phyloP scores from a whole-genome alignment of 768 basidiomycete species.

The Mycena vitilis region DNA sequence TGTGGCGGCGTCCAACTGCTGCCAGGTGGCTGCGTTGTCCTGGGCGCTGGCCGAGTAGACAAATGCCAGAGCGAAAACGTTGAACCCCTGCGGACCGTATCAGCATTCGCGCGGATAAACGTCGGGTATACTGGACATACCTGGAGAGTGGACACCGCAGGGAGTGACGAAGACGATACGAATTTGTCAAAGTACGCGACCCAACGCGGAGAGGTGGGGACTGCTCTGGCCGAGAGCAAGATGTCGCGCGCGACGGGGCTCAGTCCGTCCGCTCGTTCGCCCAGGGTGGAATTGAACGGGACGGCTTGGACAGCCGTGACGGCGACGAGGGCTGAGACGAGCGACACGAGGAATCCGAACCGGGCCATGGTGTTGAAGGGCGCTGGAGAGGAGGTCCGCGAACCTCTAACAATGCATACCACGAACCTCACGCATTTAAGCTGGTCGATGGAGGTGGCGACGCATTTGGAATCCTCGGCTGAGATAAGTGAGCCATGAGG shows the following conservation, averaged over 20 bases:
- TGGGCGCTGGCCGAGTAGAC: constrained; percentile 19
- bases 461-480: no score
- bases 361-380: constrained; percentile 15
- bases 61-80: constrained; percentile 32
- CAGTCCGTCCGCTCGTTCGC: constrained; percentile 25
- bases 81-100: constrained; percentile 28
- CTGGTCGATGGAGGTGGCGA: no score
- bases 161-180: constrained; percentile 29
- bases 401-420: no score
- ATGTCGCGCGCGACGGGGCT: constrained; percentile 29
- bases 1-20: constrained; percentile 14
- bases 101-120: constrained; percentile 16
- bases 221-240: constrained; percentile 26
- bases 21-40: constrained; percentile 30
- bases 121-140: constrained; percentile 1
- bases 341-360: constrained; percentile 31
- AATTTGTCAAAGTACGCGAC: constrained; percentile 34
- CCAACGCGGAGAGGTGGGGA: constrained; percentile 22
- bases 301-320: constrained; percentile 18
- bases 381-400: no score
- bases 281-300: constrained; percentile 20
- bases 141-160: constrained; percentile 11
- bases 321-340: constrained; percentile 26
- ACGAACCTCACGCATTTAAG: no score
- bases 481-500: no score